These are phyloP conservation scores for Sugiyamaella mastotermitis DNA, from an alignment of 805 yeast species.

Conservation along the genomic window DNA sequence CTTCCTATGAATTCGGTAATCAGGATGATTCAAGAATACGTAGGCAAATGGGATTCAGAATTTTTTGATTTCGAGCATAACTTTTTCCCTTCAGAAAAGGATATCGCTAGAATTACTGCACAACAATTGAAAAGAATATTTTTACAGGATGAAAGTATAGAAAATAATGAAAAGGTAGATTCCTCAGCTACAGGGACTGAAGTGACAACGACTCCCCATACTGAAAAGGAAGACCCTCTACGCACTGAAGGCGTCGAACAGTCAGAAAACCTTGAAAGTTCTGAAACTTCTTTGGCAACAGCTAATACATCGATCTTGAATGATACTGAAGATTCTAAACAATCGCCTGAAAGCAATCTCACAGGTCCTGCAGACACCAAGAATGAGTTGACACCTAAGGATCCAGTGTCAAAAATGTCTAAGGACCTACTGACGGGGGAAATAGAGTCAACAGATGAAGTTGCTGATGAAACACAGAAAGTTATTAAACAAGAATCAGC, in stretches of 20 bases:
- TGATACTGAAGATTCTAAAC: no score
- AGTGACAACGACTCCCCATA: neutral
- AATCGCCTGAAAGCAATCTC: no score
- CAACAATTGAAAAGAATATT: slow-evolving; percentile 76
- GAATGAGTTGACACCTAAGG: no score
- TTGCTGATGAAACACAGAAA: no score
- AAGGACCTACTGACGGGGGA: no score
- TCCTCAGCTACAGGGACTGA: slow-evolving; percentile 9
- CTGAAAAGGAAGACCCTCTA: slow-evolving; percentile 3
- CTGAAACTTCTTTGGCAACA: no score
- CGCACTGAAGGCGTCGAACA: no score
- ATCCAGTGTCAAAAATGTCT: no score
- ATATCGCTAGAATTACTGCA: slow-evolving; percentile 84
- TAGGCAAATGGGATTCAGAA: slow-evolving; percentile 82
- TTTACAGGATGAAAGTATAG: slow-evolving; percentile 40
- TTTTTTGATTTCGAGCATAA: slow-evolving; percentile 72
- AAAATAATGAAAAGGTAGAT: slow-evolving; percentile 9
- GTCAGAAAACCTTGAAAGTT: slow-evolving; percentile 1
- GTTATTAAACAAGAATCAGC: no score
- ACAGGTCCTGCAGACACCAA: no score
- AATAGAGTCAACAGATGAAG: no score
- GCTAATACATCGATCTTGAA: no score
- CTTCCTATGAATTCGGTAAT: slow-evolving; percentile 64
- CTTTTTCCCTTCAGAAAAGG: slow-evolving; percentile 86
- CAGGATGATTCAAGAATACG: slow-evolving; percentile 68